Percentiles rank a stretch among this genome's conserved stretches.
Evolutionary conservation across 805 yeast genomes (phyloP).

Genomic region (Candida verbasci): DNA sequence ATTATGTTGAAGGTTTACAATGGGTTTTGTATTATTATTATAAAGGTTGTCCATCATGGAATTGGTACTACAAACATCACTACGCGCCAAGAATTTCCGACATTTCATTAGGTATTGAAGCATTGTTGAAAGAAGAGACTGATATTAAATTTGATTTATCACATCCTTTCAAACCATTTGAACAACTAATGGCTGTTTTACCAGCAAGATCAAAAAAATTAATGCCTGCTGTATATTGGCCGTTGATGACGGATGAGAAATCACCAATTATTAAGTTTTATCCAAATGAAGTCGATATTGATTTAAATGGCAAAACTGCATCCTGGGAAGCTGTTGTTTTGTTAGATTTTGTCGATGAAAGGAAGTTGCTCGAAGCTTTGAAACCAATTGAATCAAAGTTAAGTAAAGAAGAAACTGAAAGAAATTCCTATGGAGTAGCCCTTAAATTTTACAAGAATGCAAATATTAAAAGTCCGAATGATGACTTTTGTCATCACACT

Average conservation of each 20-base stretch:
- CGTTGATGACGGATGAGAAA: constrained; percentile 76
- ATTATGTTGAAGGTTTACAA: constrained; percentile 90
- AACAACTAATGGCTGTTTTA: constrained; percentile 94
- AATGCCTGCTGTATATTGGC: constrained; percentile 73
- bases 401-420: constrained; percentile 61
- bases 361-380: constrained; percentile 69
- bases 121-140: constrained; percentile 30
- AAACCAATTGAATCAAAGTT: constrained; percentile 58
- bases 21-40: constrained; percentile 95
- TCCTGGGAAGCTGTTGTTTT: constrained; percentile 98
- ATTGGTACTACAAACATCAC: constrained; percentile 88
- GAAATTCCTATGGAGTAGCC: constrained; percentile 75
- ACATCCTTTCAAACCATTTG: constrained; percentile 83
- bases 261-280: constrained; percentile 91
- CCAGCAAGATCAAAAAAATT: constrained; percentile 86
- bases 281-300: constrained; percentile 82
- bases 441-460: constrained; percentile 71
- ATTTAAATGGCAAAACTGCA: constrained; percentile 91
- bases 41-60: constrained; percentile 91
- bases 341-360: constrained; percentile 85
- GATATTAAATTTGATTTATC: constrained; percentile 55
- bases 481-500: constrained; percentile 72
- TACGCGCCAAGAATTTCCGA: constrained; percentile 95
- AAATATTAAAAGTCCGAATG: constrained; percentile 72
- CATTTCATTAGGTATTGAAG: constrained; percentile 65